A percentile compares a stretch with the other conserved stretches of the same genome.
phyloP scores from a whole-genome alignment of 2,329 filamentous ascomycete genomes.

The Claviceps sp. region DNA sequence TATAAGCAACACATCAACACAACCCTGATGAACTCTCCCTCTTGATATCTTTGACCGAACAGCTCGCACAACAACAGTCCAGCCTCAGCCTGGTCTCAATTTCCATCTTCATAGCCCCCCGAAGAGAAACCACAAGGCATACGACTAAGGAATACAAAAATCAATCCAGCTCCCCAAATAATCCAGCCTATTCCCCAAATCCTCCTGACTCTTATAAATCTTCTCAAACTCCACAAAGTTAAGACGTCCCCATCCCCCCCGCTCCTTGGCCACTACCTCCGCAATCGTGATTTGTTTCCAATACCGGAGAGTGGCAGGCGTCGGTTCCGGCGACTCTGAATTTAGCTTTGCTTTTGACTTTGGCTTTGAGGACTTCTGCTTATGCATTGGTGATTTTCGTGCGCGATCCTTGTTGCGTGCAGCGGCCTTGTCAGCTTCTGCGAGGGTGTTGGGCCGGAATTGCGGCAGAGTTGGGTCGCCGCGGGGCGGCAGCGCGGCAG shows the following conservation, averaged over 20 bases:
- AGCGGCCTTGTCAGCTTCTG: constrained; percentile 9
- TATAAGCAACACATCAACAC: too few relatives aligned
- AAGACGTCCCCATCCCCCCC: constrained; percentile 71
- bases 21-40: too few relatives aligned
- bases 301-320: constrained; percentile 23
- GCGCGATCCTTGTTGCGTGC: not conserved
- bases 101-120: not conserved
- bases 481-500: constrained; percentile 12
- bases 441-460: constrained; percentile 44
- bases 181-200: constrained; percentile 50
- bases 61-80: not conserved
- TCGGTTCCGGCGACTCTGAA: constrained; percentile 9
- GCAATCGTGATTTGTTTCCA: constrained; percentile 48
- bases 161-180: constrained; percentile 91
- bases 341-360: too few relatives aligned
- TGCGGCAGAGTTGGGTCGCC: constrained; percentile 55
- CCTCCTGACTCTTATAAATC: constrained; percentile 56
- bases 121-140: too few relatives aligned
- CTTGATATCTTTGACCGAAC: too few relatives aligned
- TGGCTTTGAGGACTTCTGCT: not conserved
- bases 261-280: constrained; percentile 52
- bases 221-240: constrained; percentile 68
- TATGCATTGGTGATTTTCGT: not conserved
- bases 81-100: not conserved
- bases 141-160: constrained; percentile 48